Evolutionary conservation across 2,329 filamentous ascomycete genomes (phyloP).

Genomic region (Alternaria sp.): DNA sequence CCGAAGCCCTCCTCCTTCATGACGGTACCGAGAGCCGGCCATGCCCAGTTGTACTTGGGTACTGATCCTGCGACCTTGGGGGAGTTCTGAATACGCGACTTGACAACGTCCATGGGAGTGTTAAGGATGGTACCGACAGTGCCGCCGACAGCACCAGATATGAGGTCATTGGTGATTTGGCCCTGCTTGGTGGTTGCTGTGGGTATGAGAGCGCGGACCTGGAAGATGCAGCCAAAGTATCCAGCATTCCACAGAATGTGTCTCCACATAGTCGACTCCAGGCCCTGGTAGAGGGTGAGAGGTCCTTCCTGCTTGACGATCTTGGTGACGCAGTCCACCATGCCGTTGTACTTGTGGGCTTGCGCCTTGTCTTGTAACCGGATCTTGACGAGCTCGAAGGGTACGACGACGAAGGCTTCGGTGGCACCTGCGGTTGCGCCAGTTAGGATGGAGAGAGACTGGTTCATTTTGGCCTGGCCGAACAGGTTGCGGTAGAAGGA

Average conservation of each 20-base stretch:
- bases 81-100: slow-evolving; percentile 96
- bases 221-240: slow-evolving; percentile 99
- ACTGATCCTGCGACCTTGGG: slow-evolving; percentile 79
- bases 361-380: slow-evolving; percentile 95
- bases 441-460: slow-evolving; percentile 89
- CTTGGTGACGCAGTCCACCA: slow-evolving; percentile 81
- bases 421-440: slow-evolving; percentile 95
- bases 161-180: slow-evolving; percentile 85
- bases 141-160: slow-evolving; percentile 87
- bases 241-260: slow-evolving; percentile 94
- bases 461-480: slow-evolving; percentile 85
- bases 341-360: slow-evolving; percentile 84
- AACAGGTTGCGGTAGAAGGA: slow-evolving; percentile 90
- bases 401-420: slow-evolving; percentile 95
- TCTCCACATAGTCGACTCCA: slow-evolving; percentile 96
- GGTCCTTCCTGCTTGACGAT: slow-evolving; percentile 84
- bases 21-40: slow-evolving; percentile 83
- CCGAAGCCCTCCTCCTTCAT: slow-evolving; percentile 91
- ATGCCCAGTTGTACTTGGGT: slow-evolving; percentile 99
- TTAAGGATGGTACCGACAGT: slow-evolving; percentile 92
- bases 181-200: slow-evolving; percentile 79
- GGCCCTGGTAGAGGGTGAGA: slow-evolving; percentile 92
- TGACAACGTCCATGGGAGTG: slow-evolving; percentile 96
- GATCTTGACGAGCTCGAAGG: slow-evolving; percentile 99
- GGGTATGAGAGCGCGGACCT: slow-evolving; percentile 86